A percentile compares a stretch with the other conserved stretches of the same genome.
phyloP scores from a whole-genome alignment of 1,284 basidiomycete genomes.

The Ceratobasidium sp. region DNA sequence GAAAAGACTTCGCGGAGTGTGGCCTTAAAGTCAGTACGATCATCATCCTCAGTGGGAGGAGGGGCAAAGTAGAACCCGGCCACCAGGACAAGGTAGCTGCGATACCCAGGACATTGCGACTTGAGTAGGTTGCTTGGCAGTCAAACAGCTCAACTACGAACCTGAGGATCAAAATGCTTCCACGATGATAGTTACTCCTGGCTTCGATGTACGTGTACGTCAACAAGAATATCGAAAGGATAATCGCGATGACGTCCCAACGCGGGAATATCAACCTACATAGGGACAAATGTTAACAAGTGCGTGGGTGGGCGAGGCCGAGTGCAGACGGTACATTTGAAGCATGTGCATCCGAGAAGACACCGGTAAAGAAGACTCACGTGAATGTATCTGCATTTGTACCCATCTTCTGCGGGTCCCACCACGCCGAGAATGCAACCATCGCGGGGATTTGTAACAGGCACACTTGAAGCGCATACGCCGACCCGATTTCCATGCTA shows the following conservation, averaged over 20 bases:
- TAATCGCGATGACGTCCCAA: conserved; percentile 97
- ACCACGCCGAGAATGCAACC: conserved; percentile 98
- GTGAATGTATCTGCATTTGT: conserved; percentile 88
- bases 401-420: conserved; percentile 83
- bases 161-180: conserved; percentile 92
- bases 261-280: conserved; percentile 94
- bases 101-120: no score
- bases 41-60: neutral
- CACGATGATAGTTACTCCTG: conserved; percentile 95
- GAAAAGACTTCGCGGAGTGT: neutral
- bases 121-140: no score
- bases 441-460: conserved; percentile 98
- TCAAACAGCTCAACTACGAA: no score
- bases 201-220: conserved; percentile 99
- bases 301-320: neutral
- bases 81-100: conserved; percentile 79
- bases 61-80: conserved; percentile 84
- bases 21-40: neutral
- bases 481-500: conserved; percentile 99
- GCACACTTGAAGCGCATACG: conserved; percentile 98
- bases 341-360: neutral
- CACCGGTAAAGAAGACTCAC: conserved; percentile 58
- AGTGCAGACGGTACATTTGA: no score
- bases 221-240: conserved; percentile 94
- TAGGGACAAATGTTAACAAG: conserved; percentile 32